A percentile compares a stretch with the other conserved stretches of the same genome.
phyloP scores from a whole-genome alignment of 2,329 filamentous ascomycete species.

The Hawksworthiomyces lignivorus region DNA sequence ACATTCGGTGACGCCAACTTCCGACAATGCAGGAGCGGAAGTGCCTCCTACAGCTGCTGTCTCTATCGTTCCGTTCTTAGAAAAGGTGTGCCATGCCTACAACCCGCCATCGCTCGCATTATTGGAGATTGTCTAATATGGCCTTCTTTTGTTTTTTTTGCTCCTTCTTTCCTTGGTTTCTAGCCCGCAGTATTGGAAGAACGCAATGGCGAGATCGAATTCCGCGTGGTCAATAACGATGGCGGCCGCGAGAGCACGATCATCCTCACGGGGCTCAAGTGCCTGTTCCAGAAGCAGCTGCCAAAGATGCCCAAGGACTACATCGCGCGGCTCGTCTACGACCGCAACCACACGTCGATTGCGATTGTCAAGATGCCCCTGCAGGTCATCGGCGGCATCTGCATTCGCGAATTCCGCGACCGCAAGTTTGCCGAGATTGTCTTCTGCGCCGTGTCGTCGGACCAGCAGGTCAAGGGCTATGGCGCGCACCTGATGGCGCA shows the following conservation, averaged over 20 bases:
- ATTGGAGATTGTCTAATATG: too few relatives aligned
- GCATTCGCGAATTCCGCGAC: constrained; percentile 87
- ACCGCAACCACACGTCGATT: constrained; percentile 90
- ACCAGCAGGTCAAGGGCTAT: constrained; percentile 98
- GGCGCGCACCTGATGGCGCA: constrained; percentile 97
- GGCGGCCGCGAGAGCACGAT: constrained; percentile 80
- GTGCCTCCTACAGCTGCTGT: too few relatives aligned
- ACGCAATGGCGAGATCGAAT: constrained; percentile 88
- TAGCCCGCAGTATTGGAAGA: constrained; percentile 85
- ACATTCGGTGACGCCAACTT: too few relatives aligned
- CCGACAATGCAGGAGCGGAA: too few relatives aligned
- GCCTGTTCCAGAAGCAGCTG: constrained; percentile 96
- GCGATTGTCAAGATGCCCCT: constrained; percentile 95
- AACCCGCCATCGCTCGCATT: too few relatives aligned
- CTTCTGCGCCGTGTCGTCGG: constrained; percentile 94
- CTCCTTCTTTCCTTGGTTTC: too few relatives aligned
- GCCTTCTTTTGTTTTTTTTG: too few relatives aligned
- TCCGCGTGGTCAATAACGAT: constrained; percentile 97
- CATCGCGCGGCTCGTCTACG: constrained; percentile 93
- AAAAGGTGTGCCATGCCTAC: too few relatives aligned
- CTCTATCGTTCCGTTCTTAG: too few relatives aligned
- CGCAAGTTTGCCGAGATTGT: constrained; percentile 96
- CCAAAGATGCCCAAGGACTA: constrained; percentile 99
- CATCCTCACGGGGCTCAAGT: constrained; percentile 91
- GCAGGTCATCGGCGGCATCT: constrained; percentile 94